A percentile compares a stretch with the other conserved stretches of the same genome.
Conservation (phyloP, 257 asterid genomes). For the Salvia splendens region DNA sequence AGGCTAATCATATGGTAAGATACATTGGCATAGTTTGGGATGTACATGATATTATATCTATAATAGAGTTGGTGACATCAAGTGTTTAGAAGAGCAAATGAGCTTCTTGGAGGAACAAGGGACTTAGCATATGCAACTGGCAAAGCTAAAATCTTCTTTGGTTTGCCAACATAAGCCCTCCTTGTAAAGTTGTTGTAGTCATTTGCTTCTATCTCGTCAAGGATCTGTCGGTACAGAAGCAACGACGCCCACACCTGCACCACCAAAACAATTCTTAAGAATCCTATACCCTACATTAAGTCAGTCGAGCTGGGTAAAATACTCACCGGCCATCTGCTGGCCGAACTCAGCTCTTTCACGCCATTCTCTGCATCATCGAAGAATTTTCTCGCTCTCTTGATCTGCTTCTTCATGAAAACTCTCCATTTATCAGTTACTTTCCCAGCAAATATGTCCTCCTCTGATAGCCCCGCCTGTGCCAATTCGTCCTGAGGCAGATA, state of each 20-base stretch:
- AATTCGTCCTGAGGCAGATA: slow-evolving; percentile 95
- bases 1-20: not conserved
- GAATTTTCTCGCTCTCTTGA: slow-evolving; percentile 83
- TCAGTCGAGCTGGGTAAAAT: not conserved
- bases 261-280: not conserved
- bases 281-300: not conserved
- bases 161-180: slow-evolving; percentile 88
- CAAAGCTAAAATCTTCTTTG: slow-evolving; percentile 79
- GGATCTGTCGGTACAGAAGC: slow-evolving; percentile 73
- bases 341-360: slow-evolving; percentile 80
- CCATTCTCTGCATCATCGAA: slow-evolving; percentile 87
- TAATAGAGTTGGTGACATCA: slow-evolving; percentile 26
- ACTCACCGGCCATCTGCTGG: slow-evolving; percentile 98
- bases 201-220: slow-evolving; percentile 92
- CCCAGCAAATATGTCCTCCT: slow-evolving; percentile 83
- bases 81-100: slow-evolving; percentile 51
- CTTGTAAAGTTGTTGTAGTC: slow-evolving; percentile 94
- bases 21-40: slow-evolving; percentile 31
- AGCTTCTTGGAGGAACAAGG: slow-evolving; percentile 61
- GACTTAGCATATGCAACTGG: slow-evolving; percentile 92
- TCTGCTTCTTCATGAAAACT: slow-evolving; percentile 88
- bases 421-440: slow-evolving; percentile 95
- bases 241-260: slow-evolving; percentile 88
- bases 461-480: slow-evolving; percentile 86
- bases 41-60: slow-evolving; percentile 34